Evolutionary conservation across 176 grass and related monocot genomes (phyloP), one percentile per base, ranked within the genome.

Genomic region (Panicum miliaceum): DNA sequence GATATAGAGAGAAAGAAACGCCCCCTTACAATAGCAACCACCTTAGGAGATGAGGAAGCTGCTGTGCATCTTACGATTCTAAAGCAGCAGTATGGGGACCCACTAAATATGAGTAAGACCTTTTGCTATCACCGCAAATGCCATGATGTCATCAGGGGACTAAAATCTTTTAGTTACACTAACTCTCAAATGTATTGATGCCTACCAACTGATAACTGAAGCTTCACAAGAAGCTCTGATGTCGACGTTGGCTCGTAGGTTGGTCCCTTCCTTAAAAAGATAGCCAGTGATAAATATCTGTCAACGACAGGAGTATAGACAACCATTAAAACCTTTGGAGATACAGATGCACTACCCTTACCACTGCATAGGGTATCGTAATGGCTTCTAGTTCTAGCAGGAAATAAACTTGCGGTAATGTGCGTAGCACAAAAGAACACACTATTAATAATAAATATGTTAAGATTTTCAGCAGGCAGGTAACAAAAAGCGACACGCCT

Each of bases 31-130:
- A n/a, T n/a, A n/a, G n/a, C n/a, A n/a, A n/a, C n/a, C n/a, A n/a
- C n/a, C n/a, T n/a, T n/a, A n/a, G n/a, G n/a, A n/a, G n/a, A n/a
- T n/a, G n/a, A n/a, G n/a, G n/a, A n/a, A n/a, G n/a, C n/a, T n/a
- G n/a, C n/a, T n/a, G n/a, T n/a, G n/a, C n/a, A n/a, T n/a, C n/a
- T n/a, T n/a, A n/a, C n/a, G 34, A 0, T 50, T 27, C 70, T 51
- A 73, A 51, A 50, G 14, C 43, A 14, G 19, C 57, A 78, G 68
- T 45, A 10, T 26, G 41, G 41, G 12, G n/a, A 46, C 50, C n/a
- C n/a, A 81, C 32, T 48, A 12, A 70, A 56, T 70, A 81, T 70
- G 29, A 29, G 6, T 58, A 81, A 81, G 12, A 36, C 22, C 36
- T 37, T 69, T 81, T 56, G 34, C 64, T 38, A 36, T 61, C 16